Evolutionary conservation across 2,329 filamentous ascomycete species (phyloP), one percentile per base, ranked within the genome.

Genomic region (Sporothrix brasiliensis): DNA sequence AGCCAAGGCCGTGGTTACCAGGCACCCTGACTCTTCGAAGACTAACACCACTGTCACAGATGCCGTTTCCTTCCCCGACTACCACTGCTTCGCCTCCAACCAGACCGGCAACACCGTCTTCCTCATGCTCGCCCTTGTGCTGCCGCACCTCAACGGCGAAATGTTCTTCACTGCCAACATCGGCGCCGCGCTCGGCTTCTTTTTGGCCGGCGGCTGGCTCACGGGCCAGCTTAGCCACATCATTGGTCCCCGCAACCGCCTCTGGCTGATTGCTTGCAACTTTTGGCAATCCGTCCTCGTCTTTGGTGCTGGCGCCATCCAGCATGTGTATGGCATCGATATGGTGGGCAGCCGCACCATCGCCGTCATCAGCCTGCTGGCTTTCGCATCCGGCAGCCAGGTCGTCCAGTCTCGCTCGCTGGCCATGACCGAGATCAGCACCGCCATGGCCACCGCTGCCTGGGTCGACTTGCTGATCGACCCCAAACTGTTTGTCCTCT

Each of bases 71-170:
- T 89, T 88, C 75, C 85, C 85, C 27, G 86, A 88, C 75, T 89
- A 86, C 77, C 83, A 84, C 77, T 88, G 86, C 76, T 89, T 89
- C 77, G 85, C 86, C 16, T 88, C 86, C 41, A 89, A 89, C 77
- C 87, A 90, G 75, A 90, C 88, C 0, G 88, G 88, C 71, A 90
- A 89, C 78, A 89, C 87, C 2, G 83, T 89, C 65, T 85, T 90
- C 74, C 81, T 89, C 10, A 79, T 83, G 71, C 75, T 85, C 13
- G 86, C 85, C 41, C 80, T 88, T 70, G 78, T 85, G 49, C 74
- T 85, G 41, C 83, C 85, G 10, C 76, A 82, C 49, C 77, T 84
- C 71, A 79, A 83, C 73, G 80, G 81, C 58, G 79, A 83, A 24
- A 79, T 82, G 75, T 87, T 88, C 77, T 79, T 82, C 74, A 82